Conservation (phyloP, 768 basidiomycete species). For the Tulasnella sp. region DNA sequence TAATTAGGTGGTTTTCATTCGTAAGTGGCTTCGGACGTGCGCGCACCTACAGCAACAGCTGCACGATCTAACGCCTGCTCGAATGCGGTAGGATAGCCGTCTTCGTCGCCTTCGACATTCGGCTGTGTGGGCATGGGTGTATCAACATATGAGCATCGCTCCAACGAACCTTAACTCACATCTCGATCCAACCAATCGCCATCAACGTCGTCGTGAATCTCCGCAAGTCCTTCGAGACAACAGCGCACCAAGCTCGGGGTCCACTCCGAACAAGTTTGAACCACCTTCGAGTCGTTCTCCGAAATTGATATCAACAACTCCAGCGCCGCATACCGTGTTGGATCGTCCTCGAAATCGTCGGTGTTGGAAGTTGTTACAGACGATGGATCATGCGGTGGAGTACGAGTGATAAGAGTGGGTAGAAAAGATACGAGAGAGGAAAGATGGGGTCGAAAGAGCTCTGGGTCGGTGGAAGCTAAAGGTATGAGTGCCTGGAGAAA, state of each 20-base stretch:
- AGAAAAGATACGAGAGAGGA: conserved; percentile 60
- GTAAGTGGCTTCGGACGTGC: not conserved
- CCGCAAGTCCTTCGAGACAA: conserved; percentile 76
- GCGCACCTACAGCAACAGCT: conserved; percentile 54
- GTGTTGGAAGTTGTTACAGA: conserved; percentile 32
- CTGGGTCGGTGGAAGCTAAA: conserved; percentile 56
- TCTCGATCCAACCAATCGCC: conserved; percentile 37
- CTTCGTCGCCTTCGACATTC: conserved; percentile 47
- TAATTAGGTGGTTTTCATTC: not conserved
- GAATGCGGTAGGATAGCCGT: conserved; percentile 63
- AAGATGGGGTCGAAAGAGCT: conserved; percentile 68
- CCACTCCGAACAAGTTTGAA: conserved; percentile 62
- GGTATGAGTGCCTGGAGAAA: conserved; percentile 66
- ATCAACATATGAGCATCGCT: not conserved
- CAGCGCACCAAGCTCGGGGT: conserved; percentile 59
- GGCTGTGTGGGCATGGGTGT: not conserved
- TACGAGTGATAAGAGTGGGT: conserved; percentile 53
- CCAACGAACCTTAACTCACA: conserved; percentile 39
- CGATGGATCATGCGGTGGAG: conserved; percentile 21
- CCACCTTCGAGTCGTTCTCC: conserved; percentile 66
- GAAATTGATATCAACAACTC: conserved; percentile 79
- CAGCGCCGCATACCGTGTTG: conserved; percentile 61
- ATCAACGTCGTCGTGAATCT: conserved; percentile 54
- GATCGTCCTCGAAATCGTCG: conserved; percentile 48
- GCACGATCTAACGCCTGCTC: conserved; percentile 78